phyloP scores from a whole-genome alignment of 345 rosid genomes.

The Citrus mangshanensis region DNA sequence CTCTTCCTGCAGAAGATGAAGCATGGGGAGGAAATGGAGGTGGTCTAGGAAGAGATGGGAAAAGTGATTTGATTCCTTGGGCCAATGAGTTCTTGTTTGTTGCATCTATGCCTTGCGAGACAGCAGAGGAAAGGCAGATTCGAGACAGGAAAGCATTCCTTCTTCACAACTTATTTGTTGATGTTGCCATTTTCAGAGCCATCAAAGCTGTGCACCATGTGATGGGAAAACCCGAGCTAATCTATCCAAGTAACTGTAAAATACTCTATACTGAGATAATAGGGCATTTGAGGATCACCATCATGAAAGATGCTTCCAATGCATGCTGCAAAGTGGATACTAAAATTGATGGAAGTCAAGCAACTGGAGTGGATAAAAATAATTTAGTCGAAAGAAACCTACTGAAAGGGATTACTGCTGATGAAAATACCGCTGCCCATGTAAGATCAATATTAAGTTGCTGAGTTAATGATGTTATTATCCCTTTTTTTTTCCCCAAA shows the following conservation, averaged over 20 bases:
- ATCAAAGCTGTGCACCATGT: slow-evolving; percentile 67
- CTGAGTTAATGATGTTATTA: slow-evolving; percentile 8
- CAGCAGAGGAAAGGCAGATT: slow-evolving; percentile 87
- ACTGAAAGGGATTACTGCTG: slow-evolving; percentile 95
- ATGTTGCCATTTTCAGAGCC: slow-evolving; percentile 81
- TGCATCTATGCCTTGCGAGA: slow-evolving; percentile 88
- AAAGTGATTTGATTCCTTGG: slow-evolving; percentile 79
- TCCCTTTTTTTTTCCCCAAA: background rate
- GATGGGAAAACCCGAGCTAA: slow-evolving; percentile 36
- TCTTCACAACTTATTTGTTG: slow-evolving; percentile 92
- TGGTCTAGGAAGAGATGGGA: slow-evolving; percentile 84
- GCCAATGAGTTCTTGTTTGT: slow-evolving; percentile 66
- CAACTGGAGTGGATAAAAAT: slow-evolving; percentile 54
- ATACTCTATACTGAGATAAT: slow-evolving; percentile 52
- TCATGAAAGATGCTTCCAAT: slow-evolving; percentile 58
- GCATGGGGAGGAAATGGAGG: slow-evolving; percentile 96
- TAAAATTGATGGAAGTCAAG: slow-evolving; percentile 83
- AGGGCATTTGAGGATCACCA: slow-evolving; percentile 65
- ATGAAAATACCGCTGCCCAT: slow-evolving; percentile 94
- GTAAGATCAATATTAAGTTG: slow-evolving; percentile 47
- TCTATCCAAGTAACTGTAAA: slow-evolving; percentile 26
- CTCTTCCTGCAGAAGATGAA: slow-evolving; percentile 85
- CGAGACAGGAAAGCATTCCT: slow-evolving; percentile 95
- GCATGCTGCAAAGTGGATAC: slow-evolving; percentile 89
- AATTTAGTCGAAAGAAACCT: slow-evolving; percentile 72